Base-by-base conservation (phyloP, 345 rosid genomes). In the Passiflora organensis region DNA sequence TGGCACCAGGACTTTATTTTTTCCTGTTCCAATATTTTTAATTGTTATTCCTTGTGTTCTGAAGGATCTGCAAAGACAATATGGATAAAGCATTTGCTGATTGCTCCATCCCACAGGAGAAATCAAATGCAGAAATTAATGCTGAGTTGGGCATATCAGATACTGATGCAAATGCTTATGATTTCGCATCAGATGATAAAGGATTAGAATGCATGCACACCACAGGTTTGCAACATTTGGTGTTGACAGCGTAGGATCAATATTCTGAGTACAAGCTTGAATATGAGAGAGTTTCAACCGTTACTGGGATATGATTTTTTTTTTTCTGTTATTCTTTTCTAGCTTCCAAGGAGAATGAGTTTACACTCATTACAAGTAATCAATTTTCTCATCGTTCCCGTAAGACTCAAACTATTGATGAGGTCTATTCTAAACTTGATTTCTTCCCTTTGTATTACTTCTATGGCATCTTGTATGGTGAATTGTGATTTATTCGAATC, bases 101-200 rank as follows among this genome's bases (percentile, higher is more conserved):
- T 74, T 93, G 99, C 76, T 78, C 91, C 64, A 73, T 66, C 51
- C 56, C 80, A 47, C 99, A 93, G 82, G 99, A 93, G 81, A 93
- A 81, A 80, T 81, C 95, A 59, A 86, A 86, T 73, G 91, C 78
- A 59, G 97, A 93, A 46, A 93, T 93, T 60, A 93, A 93, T 66
- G 82, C 76, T 5, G 96, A 93, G 81, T 76, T 93, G 78, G 97
- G 95, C 60, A 58, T 93, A 77, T 83, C 96, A 53, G 85, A 89
- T 63, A 82, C 69, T 45, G 99, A 89, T 58, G 99, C 89, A 72
- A 97, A 86, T 56, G 86, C 72, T 54, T 76, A 57, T 65, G 83
- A 82, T 77, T 66, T 72, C 55, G 69, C 54, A 62, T 59, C 52
- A 42, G 78, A 81, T 66, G 64, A 70, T 48, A 75, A 64, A 64